Base-by-base conservation (phyloP, 768 basidiomycete species). In the Leccinum longicurvipes region DNA sequence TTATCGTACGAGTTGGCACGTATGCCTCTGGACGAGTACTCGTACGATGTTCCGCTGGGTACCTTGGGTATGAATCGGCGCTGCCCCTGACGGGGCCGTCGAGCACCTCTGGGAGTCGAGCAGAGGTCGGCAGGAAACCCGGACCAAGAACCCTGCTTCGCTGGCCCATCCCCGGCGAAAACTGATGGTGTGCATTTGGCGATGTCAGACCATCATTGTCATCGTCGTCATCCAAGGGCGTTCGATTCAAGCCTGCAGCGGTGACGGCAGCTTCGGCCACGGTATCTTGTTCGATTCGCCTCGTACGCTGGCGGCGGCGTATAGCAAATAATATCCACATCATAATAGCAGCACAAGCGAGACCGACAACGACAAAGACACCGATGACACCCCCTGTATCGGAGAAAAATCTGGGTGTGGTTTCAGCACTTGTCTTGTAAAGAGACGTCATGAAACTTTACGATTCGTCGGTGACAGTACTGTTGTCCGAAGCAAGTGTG, bases 361-460 rank as follows among this genome's bases (percentile, higher is more conserved):
- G 78, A 27, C 93, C 95, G 17, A 95, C 90, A 15, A 93, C 84
- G 36, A 92, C 83, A 64, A 97, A 98, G 8, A 93, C 90, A 45
- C 91, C 96, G 1, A 88, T 88, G 3, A 98, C 93, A 11, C 93
- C 95, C 19, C 93, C 93, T 23, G 87, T 89, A 67, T 96, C 91
- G 49, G 71, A 70, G 72, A 96, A 95, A 75, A 97, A 98, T 54
- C 89, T 91, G 44, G 6, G 29, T 28, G n/a, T 59, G 41, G 17
- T 50, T 48, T 62, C 48, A 63, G 59, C 31, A 49, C 31, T 39
- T 19, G 14, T 24, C 15, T 46, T 17, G 15, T 4, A 32, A 48
- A 31, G 45, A 46, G 39, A 41, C 39, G 28, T 63, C 17, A 23
- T 6, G 36, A 56, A 57, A 32, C 23, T 72, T 71, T 68, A 90